Evolutionary conservation across 768 basidiomycete species (phyloP).

Genomic region (Nidularia pulvinata): DNA sequence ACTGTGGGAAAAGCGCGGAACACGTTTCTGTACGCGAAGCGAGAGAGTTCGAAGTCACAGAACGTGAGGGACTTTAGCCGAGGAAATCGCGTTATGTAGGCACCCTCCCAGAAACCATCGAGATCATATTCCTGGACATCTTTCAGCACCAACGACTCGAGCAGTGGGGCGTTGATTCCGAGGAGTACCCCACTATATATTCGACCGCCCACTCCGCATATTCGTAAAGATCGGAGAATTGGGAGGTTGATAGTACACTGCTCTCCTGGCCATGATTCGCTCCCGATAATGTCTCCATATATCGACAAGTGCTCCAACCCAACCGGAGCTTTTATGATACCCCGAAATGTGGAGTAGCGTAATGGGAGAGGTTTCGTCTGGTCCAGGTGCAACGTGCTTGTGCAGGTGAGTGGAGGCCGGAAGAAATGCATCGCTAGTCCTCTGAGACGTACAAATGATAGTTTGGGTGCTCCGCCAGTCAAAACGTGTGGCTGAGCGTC

Average conservation of each 20-base stretch:
- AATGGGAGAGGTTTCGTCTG: slow-evolving; percentile 34
- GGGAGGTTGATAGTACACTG: slow-evolving; percentile 25
- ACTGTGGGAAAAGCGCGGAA: slow-evolving; percentile 30
- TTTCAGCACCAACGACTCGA: slow-evolving; percentile 41
- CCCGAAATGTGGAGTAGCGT: slow-evolving; percentile 26
- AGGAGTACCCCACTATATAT: slow-evolving; percentile 37
- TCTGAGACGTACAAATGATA: slow-evolving; percentile 39
- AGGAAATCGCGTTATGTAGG: slow-evolving; percentile 22
- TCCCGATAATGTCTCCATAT: slow-evolving; percentile 36
- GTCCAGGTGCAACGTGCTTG: slow-evolving; percentile 44
- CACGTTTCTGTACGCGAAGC: slow-evolving; percentile 20
- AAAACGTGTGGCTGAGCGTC: slow-evolving; percentile 23
- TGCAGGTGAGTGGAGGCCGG: slow-evolving; percentile 26
- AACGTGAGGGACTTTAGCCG: slow-evolving; percentile 34
- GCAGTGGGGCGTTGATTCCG: slow-evolving; percentile 31
- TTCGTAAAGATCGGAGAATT: slow-evolving; percentile 34
- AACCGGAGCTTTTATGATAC: slow-evolving; percentile 29
- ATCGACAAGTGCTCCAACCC: slow-evolving; percentile 38
- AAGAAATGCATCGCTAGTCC: slow-evolving; percentile 41
- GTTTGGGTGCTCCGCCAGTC: slow-evolving; percentile 19
- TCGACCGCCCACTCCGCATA: slow-evolving; percentile 32
- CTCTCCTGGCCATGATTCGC: slow-evolving; percentile 19
- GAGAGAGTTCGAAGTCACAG: slow-evolving; percentile 39
- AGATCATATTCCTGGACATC: slow-evolving; percentile 39
- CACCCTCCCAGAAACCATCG: slow-evolving; percentile 26